Base-by-base conservation (phyloP, 2,329 filamentous ascomycete genomes). In the Botrytis byssoidea region DNA sequence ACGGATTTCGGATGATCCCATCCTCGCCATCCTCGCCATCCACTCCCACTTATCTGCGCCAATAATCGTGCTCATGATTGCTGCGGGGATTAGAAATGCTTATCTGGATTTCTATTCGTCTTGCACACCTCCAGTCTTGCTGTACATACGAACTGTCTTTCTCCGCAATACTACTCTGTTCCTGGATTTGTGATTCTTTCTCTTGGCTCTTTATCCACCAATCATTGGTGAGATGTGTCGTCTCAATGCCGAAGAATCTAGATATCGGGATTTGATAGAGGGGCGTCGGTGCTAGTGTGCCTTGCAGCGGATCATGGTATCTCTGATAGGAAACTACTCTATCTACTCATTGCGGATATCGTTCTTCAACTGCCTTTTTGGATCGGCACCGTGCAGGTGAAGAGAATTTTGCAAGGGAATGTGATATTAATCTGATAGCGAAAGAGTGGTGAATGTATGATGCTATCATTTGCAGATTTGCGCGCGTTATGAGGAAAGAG, bases 161-260 rank as follows among this genome's bases (percentile, higher is more conserved):
- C 42, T 46, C 68, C 22, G 68, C 40, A 70, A 70, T 48, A 16
- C 29, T 18, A 70, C 18, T 46, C 40, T 70, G 40, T 44, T 46
- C 40, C 40, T 37, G 29, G 37, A 70, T 70, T 14, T 3, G 4
- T 51, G 44, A 57, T 14, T 9, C 44, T 25, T 37, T 61, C 18
- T 61, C 68, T 46, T 70, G 55, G 40, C 22, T 61, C 46, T 61
- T 60, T 44, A 37, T 60, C 55, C 68, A 63, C 68, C 68, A 48
- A 70, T 70, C 18, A 3, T 46, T 37, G 44, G 12, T 8, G 46
- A 25, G 64, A 25, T 22, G 42, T 32, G 42, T 46, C 37, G 35
- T 25, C 40, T 60, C 57, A 35, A 40, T 61, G 32, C 35, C 22
- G 60, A 63, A 29, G 25, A n/a, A 29, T 63, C 14, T 20, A 20